phyloP scores from a whole-genome alignment of 371 early-diverging fungal species.

The Thermomucor indicae-seudaticae region DNA sequence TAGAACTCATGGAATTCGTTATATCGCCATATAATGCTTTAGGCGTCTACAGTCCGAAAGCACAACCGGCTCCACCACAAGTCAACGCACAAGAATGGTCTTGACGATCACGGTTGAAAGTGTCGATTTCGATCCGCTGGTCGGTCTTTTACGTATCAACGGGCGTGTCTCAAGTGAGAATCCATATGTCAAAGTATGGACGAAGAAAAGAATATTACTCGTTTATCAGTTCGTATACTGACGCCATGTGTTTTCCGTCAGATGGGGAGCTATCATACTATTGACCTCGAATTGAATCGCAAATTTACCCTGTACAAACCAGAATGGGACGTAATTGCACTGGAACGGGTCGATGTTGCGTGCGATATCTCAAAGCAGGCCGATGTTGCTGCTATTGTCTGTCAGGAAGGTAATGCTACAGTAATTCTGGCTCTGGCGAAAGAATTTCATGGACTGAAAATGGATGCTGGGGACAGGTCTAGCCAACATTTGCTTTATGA shows the following conservation, averaged over 20 bases:
- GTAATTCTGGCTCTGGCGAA: neutral
- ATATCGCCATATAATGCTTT: neutral
- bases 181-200: slow-evolving; percentile 80
- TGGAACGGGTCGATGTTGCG: slow-evolving; percentile 84
- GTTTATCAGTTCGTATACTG: neutral
- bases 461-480: slow-evolving; percentile 58
- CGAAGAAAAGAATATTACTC: neutral
- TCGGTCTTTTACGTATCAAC: slow-evolving; percentile 79
- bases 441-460: neutral
- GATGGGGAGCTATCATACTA: slow-evolving; percentile 93
- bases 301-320: slow-evolving; percentile 83
- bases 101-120: slow-evolving; percentile 85
- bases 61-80: slow-evolving; percentile 87
- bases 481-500: slow-evolving; percentile 91
- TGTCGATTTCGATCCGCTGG: slow-evolving; percentile 88
- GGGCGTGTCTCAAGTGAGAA: slow-evolving; percentile 87
- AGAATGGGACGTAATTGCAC: slow-evolving; percentile 91
- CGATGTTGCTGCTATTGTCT: slow-evolving; percentile 92
- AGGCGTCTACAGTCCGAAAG: slow-evolving; percentile 84
- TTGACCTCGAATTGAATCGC: slow-evolving; percentile 89
- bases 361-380: slow-evolving; percentile 91
- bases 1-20: neutral
- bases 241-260: slow-evolving; percentile 17
- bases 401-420: no score
- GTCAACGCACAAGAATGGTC: slow-evolving; percentile 74